Conservation (phyloP, 768 basidiomycete genomes). For the Guyanaporus albipodus region DNA sequence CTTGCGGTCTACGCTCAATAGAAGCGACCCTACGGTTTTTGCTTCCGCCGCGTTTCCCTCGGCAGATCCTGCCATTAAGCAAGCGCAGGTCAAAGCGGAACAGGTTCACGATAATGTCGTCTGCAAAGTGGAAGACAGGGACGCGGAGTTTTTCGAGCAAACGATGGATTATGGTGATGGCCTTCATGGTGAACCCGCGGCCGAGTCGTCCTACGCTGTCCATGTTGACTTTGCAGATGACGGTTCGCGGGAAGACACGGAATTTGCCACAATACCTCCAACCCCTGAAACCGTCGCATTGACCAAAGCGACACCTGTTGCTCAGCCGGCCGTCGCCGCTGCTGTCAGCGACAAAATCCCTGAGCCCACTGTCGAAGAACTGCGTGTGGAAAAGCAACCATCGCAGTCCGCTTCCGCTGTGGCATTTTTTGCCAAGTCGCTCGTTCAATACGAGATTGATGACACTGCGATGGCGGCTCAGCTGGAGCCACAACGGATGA, state of each 20-base stretch:
- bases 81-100: not conserved
- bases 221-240: constrained; percentile 4
- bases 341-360: not conserved
- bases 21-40: not conserved
- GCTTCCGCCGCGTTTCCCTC: not conserved
- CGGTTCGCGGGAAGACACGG: constrained; percentile 2
- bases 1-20: not conserved
- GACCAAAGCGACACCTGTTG: not conserved
- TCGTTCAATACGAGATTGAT: not conserved
- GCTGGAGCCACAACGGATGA: not conserved
- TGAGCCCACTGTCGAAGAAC: constrained; percentile 1
- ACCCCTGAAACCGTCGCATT: not conserved
- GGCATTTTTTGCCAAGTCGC: constrained; percentile 9
- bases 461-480: constrained; percentile 14
- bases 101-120: not conserved
- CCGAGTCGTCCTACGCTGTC: not conserved
- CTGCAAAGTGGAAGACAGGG: not conserved
- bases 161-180: not conserved
- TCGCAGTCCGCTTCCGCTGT: constrained; percentile 4
- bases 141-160: not conserved
- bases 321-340: not conserved
- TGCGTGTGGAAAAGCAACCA: constrained; percentile 1
- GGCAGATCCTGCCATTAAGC: not conserved
- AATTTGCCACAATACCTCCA: not conserved
- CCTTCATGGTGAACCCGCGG: not conserved